These are phyloP conservation scores for Mycena citricolor DNA, from an alignment of 1,284 basidiomycete genomes.

Conservation along the genomic window DNA sequence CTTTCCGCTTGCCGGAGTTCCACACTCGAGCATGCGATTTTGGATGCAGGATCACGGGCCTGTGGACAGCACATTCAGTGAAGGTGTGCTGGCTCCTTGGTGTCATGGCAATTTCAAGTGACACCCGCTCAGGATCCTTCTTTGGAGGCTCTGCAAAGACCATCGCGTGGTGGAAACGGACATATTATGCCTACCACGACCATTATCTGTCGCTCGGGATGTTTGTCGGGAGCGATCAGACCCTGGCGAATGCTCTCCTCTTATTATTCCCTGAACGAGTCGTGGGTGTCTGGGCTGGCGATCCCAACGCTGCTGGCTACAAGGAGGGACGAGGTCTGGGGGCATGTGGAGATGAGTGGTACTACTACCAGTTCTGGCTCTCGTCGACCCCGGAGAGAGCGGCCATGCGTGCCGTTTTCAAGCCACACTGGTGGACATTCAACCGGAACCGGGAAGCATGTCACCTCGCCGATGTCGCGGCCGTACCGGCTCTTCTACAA, in stretches of 20 bases:
- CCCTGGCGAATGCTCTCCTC: constrained; percentile 49
- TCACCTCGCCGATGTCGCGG: too few relatives aligned
- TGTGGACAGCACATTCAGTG: constrained; percentile 46
- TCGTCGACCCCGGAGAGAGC: constrained; percentile 32
- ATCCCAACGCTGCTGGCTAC: constrained; percentile 23
- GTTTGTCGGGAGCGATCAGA: constrained; percentile 59
- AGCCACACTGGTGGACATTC: too few relatives aligned
- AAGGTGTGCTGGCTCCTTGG: constrained; percentile 43
- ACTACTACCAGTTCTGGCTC: constrained; percentile 51
- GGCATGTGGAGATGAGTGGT: constrained; percentile 43
- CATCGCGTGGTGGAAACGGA: constrained; percentile 41
- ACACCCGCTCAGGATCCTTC: constrained; percentile 46
- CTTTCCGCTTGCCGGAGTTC: constrained; percentile 40
- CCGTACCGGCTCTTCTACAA: too few relatives aligned
- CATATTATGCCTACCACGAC: constrained; percentile 51
- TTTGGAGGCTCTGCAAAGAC: constrained; percentile 47
- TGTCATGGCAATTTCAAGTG: neutral
- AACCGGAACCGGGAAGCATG: too few relatives aligned
- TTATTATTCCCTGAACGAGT: constrained; percentile 47
- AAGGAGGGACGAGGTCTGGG: constrained; percentile 31
- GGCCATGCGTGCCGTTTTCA: constrained; percentile 30
- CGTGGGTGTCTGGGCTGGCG: constrained; percentile 35
- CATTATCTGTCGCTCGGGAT: constrained; percentile 40
- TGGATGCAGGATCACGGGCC: constrained; percentile 50
- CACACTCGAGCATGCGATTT: constrained; percentile 28